Conservation (phyloP, 805 yeast genomes). For the Debaryomyces hansenii region DNA sequence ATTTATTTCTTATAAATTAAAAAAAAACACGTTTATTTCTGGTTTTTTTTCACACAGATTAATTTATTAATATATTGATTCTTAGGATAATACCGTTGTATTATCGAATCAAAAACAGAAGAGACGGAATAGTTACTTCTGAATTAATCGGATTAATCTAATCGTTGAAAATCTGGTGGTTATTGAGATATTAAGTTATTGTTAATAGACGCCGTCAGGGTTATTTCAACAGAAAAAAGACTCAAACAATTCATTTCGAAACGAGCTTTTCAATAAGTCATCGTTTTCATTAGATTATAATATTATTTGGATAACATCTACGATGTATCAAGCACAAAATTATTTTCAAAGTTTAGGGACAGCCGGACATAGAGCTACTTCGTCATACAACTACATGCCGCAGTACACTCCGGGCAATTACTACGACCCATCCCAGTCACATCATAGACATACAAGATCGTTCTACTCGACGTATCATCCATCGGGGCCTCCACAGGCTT, state of each 20-base stretch:
- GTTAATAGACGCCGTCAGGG: slow-evolving; percentile 1
- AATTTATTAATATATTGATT: not conserved
- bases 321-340: slow-evolving; percentile 18
- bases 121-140: not conserved
- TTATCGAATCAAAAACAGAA: not conserved
- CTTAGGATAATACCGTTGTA: not conserved
- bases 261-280: slow-evolving; percentile 44
- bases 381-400: slow-evolving; percentile 25
- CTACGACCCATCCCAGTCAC: not conserved
- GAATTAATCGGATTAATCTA: not conserved
- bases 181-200: slow-evolving; percentile 9
- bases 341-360: slow-evolving; percentile 32
- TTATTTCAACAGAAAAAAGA: not conserved
- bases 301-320: slow-evolving; percentile 1
- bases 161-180: not conserved
- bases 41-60: not conserved
- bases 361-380: slow-evolving; percentile 37
- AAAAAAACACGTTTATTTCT: slow-evolving; percentile 1
- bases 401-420: slow-evolving; percentile 15
- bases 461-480: slow-evolving; percentile 10
- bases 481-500: slow-evolving; percentile 1
- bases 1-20: slow-evolving; percentile 8
- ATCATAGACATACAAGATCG: slow-evolving; percentile 10
- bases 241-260: slow-evolving; percentile 1
- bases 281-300: slow-evolving; percentile 16